Conservation (phyloP, 805 yeast genomes). For the Kodamaea sagamina region DNA sequence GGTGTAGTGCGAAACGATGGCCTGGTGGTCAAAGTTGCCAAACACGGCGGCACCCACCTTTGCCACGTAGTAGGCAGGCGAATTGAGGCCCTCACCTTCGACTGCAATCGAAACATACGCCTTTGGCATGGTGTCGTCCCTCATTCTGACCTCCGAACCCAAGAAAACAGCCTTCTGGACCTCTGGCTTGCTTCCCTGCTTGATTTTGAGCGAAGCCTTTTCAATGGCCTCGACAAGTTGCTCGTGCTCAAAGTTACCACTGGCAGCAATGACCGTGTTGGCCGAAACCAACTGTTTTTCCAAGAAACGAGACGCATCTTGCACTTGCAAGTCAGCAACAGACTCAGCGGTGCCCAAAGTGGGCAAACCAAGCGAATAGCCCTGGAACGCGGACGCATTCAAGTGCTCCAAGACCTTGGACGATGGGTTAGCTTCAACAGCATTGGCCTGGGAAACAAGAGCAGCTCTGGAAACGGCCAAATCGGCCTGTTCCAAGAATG, state of each 20-base stretch:
- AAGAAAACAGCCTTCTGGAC: slow-evolving; percentile 62
- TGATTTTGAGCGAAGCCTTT: slow-evolving; percentile 46
- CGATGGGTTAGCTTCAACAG: slow-evolving; percentile 58
- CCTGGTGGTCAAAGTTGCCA: slow-evolving; percentile 54
- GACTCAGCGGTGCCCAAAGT: slow-evolving; percentile 72
- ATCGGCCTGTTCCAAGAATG: slow-evolving; percentile 44
- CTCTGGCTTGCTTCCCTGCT: slow-evolving; percentile 53
- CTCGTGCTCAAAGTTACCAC: slow-evolving; percentile 73
- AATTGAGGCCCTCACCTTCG: slow-evolving; percentile 63
- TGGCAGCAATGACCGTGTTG: slow-evolving; percentile 67
- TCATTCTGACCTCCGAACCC: slow-evolving; percentile 84
- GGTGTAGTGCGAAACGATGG: slow-evolving; percentile 50
- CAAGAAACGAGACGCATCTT: slow-evolving; percentile 60
- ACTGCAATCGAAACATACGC: slow-evolving; percentile 79
- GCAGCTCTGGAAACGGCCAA: slow-evolving; percentile 49
- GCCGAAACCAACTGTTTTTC: slow-evolving; percentile 58
- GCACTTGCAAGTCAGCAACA: slow-evolving; percentile 53
- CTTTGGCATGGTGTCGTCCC: slow-evolving; percentile 84
- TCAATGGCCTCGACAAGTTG: slow-evolving; percentile 67
- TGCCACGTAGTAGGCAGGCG: slow-evolving; percentile 69
- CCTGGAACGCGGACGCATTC: slow-evolving; percentile 84
- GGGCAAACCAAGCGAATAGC: slow-evolving; percentile 78
- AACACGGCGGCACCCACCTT: slow-evolving; percentile 68
- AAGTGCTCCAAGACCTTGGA: slow-evolving; percentile 70
- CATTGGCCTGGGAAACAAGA: slow-evolving; percentile 49